These are phyloP conservation scores for Podospora pseudocomata DNA, from an alignment of 495 filamentous ascomycete genomes.

Conservation along the genomic window DNA sequence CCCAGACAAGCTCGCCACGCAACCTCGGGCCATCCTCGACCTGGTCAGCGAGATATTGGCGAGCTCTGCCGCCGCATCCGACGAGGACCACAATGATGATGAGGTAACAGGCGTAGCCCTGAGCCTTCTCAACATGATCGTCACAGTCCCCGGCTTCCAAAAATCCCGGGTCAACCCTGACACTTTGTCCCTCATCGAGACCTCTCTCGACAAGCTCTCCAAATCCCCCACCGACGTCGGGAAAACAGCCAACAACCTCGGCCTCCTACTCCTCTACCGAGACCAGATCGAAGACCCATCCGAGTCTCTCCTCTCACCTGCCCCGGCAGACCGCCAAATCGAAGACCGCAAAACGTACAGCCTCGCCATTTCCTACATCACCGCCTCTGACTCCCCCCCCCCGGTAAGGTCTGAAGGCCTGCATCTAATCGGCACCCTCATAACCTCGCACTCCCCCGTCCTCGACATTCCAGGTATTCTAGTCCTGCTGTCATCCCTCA, in stretches of 20 bases:
- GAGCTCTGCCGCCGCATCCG: conserved; percentile 7
- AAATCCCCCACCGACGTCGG: conserved; percentile 32
- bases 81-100: conserved; percentile 45
- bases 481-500: conserved; percentile 61
- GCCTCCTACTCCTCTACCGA: conserved; percentile 55
- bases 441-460: conserved; percentile 58
- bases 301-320: conserved; percentile 23
- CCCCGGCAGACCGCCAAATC: conserved; percentile 44
- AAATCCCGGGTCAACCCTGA: conserved; percentile 44
- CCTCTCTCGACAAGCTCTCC: conserved; percentile 45
- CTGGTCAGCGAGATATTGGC: conserved; percentile 59
- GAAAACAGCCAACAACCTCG: conserved; percentile 55
- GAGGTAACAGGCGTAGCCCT: conserved; percentile 59
- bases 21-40: conserved; percentile 59
- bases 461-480: conserved; percentile 68
- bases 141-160: conserved; percentile 61
- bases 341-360: conserved; percentile 68
- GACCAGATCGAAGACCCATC: conserved; percentile 43
- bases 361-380: conserved; percentile 69
- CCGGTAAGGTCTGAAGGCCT: conserved; percentile 78
- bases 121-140: conserved; percentile 62
- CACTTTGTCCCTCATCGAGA: conserved; percentile 50
- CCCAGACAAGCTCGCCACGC: conserved; percentile 62
- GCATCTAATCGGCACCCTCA: conserved; percentile 61
- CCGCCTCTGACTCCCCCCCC: conserved; percentile 59